Base-by-base conservation (phyloP, 1,284 basidiomycete genomes). In the Pholiota adiposa region DNA sequence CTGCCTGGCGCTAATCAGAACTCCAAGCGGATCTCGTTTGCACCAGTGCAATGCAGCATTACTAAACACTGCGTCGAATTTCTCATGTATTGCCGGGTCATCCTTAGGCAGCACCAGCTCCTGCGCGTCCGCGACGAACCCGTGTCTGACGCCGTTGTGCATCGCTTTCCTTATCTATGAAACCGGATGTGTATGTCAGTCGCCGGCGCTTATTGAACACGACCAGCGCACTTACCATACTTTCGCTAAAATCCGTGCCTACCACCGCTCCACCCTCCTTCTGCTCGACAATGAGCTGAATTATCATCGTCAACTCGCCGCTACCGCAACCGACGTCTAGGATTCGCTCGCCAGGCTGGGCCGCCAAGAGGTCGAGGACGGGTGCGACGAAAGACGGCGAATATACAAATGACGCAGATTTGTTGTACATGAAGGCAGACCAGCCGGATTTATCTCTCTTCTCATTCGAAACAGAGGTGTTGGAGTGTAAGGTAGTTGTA, bases 1-100 rank as follows among this genome's bases (percentile, higher is more conserved):
- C 55, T 76, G 78, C 65, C 83, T 84, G 27, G 84, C 83, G 50
- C 84, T 81, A 12, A 81, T 72, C 2, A 93, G 71, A 1, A 93
- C 92, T 0, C 83, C 86, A 0, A 68, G 70, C 0, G 93, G 93
- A 67, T 90, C 79, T 7, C 75, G 73, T 70, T 92, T 93, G 73
- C 92, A 94, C 93, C 93, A 95, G 68, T 96, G 93, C 60, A 95
- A 72, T 1, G 84, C 80, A 0, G 93, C 92, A 59, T 90, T 93
- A 46, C 88, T 88, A 74, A 94, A 94, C 1, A 90, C 87, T 0
- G 85, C 82, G 64, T 89, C 85, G 61, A 84, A 89, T 52, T 74
- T 74, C 33, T 72, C 61, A 19, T 70, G 68, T 21, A 73, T 63
- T 25, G 68, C 64, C 16, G 69, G 66, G 11, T 74, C 59, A 41